A percentile compares a stretch with the other conserved stretches of the same genome.
Evolutionary conservation across 306 rosid species (phyloP).

Genomic region (Citrullus amarus): DNA sequence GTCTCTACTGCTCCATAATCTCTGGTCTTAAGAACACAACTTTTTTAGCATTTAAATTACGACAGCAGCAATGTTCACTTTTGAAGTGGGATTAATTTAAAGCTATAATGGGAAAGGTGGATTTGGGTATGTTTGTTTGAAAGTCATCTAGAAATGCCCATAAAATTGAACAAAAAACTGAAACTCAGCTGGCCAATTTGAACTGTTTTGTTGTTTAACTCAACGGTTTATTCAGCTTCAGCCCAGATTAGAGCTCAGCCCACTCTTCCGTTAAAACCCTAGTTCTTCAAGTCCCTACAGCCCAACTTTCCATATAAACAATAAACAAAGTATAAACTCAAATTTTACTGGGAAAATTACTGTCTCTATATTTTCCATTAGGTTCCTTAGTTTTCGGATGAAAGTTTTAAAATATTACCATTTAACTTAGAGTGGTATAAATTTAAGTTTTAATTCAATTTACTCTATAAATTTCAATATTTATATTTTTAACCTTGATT

Average conservation of each 20-base stretch:
- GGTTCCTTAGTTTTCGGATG: too few species aligned
- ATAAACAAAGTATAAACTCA: too few species aligned
- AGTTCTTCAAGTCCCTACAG: background rate
- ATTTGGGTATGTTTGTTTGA: background rate
- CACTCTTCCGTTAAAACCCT: background rate
- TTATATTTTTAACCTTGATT: too few species aligned
- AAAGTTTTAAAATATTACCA: too few species aligned
- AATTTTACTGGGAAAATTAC: too few species aligned
- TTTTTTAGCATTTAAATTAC: background rate
- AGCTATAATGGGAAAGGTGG: background rate
- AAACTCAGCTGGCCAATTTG: too few species aligned
- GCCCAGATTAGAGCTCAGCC: background rate
- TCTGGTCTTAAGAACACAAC: background rate
- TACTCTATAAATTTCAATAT: too few species aligned
- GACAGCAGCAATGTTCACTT: background rate
- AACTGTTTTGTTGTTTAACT: background rate
- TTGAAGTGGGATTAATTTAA: background rate
- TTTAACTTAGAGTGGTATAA: too few species aligned
- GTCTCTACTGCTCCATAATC: background rate
- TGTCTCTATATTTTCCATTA: too few species aligned
- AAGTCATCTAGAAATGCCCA: background rate
- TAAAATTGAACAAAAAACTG: background rate
- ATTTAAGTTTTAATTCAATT: too few species aligned
- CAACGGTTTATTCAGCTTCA: background rate
- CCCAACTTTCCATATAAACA: background rate